A percentile compares a stretch with the other conserved stretches of the same genome.
Evolutionary conservation across 164 flowering plant species (phyloP).

Genomic region (Sedum album): DNA sequence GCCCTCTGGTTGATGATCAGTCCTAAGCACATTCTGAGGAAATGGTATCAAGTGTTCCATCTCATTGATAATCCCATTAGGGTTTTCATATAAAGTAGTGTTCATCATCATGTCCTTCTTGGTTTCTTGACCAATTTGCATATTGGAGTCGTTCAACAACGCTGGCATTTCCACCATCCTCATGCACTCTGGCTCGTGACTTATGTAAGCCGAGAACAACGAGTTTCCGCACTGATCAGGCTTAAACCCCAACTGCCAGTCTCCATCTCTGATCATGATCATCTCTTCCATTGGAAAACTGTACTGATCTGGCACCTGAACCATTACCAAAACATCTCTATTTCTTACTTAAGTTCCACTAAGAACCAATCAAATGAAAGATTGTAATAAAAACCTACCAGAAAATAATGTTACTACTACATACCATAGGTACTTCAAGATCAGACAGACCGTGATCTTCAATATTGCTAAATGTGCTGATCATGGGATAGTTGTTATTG

Average conservation of each 20-base stretch:
- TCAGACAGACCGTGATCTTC: slow-evolving; percentile 14
- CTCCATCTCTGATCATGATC: slow-evolving; percentile 22
- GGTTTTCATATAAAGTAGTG: neutral
- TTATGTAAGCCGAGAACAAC: slow-evolving; percentile 21
- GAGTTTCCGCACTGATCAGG: slow-evolving; percentile 13
- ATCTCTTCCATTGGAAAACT: slow-evolving; percentile 29
- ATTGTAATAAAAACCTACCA: neutral
- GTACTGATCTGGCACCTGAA: slow-evolving; percentile 31
- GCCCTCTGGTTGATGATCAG: slow-evolving; percentile 10
- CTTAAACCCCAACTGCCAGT: slow-evolving; percentile 11
- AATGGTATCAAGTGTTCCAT: slow-evolving; percentile 19
- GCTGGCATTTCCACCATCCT: slow-evolving; percentile 35
- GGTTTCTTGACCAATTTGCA: slow-evolving; percentile 13
- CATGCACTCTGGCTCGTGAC: slow-evolving; percentile 19
- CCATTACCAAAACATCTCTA: neutral
- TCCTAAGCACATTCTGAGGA: slow-evolving; percentile 31
- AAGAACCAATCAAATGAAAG: neutral
- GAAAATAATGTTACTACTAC: neutral
- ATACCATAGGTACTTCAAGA: slow-evolving; percentile 26
- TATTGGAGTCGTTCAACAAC: slow-evolving; percentile 17
- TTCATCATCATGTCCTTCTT: slow-evolving; percentile 15
- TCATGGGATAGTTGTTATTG: slow-evolving; percentile 5
- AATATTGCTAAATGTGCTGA: neutral
- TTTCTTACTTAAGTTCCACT: too few relatives aligned
- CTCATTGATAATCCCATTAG: slow-evolving; percentile 13